Percentiles rank a stretch among this genome's conserved stretches.
Conservation (phyloP, 2,329 filamentous ascomycete species). For the Aspergillus fijiensis region DNA sequence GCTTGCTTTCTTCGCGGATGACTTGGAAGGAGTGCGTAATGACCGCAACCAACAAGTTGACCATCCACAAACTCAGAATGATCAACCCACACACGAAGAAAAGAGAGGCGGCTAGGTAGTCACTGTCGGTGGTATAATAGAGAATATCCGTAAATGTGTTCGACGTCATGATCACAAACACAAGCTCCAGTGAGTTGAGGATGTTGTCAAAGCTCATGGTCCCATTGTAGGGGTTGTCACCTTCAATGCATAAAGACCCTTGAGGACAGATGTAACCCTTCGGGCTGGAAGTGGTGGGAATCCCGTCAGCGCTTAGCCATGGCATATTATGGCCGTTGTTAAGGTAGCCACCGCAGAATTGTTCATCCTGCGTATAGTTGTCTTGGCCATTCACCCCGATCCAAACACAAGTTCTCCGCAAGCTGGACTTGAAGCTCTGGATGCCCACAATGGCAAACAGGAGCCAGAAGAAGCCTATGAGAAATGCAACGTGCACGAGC, state of each 20-base stretch:
- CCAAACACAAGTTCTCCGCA: constrained; percentile 77
- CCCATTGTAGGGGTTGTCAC: constrained; percentile 73
- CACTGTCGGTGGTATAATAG: constrained; percentile 88
- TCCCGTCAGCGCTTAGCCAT: constrained; percentile 65
- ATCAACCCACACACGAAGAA: constrained; percentile 74
- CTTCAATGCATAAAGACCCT: constrained; percentile 79
- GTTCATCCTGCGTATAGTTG: constrained; percentile 48
- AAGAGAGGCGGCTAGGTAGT: constrained; percentile 81
- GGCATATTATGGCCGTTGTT: constrained; percentile 59
- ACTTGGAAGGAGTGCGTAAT: constrained; percentile 99
- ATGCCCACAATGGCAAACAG: constrained; percentile 95
- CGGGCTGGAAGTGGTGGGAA: constrained; percentile 47
- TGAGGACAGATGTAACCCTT: constrained; percentile 90
- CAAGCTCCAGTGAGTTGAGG: constrained; percentile 82
- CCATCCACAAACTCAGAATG: constrained; percentile 93
- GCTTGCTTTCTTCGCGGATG: constrained; percentile 92
- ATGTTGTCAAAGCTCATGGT: constrained; percentile 97
- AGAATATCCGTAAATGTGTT: constrained; percentile 96
- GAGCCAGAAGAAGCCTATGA: constrained; percentile 97
- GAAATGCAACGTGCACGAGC: constrained; percentile 86
- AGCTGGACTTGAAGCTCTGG: constrained; percentile 88
- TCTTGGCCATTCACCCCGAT: constrained; percentile 56
- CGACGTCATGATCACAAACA: constrained; percentile 97
- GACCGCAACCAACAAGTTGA: constrained; percentile 90
- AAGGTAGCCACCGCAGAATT: constrained; percentile 85